A percentile compares a stretch with the other conserved stretches of the same genome.
Conservation (phyloP, 148 eudicot genomes). For the Vaccinium darrowii region DNA sequence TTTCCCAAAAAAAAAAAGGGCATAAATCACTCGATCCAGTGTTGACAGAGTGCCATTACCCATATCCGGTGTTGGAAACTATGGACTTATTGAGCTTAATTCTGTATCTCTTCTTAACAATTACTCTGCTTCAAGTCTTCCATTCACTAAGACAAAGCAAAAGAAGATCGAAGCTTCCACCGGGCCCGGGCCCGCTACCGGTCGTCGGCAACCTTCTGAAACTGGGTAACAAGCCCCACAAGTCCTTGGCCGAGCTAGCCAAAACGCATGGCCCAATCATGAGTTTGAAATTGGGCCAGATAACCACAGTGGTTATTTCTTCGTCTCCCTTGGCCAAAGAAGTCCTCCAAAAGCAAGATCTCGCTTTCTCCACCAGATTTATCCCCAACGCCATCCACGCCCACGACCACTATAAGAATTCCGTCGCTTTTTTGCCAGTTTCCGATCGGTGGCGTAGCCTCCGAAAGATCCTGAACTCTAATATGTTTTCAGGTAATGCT, state of each 20-base stretch:
- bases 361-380: not conserved
- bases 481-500: not conserved
- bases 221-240: slow-evolving; percentile 22
- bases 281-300: slow-evolving; percentile 18
- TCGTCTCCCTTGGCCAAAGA: slow-evolving; percentile 15
- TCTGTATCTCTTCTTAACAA: not conserved
- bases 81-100: slow-evolving; percentile 9
- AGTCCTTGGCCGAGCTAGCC: slow-evolving; percentile 20
- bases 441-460: not conserved
- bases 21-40: too few species aligned
- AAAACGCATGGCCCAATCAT: slow-evolving; percentile 22
- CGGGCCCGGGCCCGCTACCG: slow-evolving; percentile 16
- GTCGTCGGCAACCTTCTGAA: slow-evolving; percentile 20
- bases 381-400: not conserved
- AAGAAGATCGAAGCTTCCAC: slow-evolving; percentile 8
- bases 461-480: not conserved
- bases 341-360: not conserved
- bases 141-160: not conserved
- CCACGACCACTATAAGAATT: not conserved
- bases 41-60: too few species aligned
- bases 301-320: slow-evolving; percentile 12
- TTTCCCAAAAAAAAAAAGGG: too few species aligned
- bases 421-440: not conserved
- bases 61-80: not conserved
- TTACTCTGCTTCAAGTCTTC: not conserved